phyloP scores from a whole-genome alignment of 768 basidiomycete genomes.

The Amanita subjunquillea region DNA sequence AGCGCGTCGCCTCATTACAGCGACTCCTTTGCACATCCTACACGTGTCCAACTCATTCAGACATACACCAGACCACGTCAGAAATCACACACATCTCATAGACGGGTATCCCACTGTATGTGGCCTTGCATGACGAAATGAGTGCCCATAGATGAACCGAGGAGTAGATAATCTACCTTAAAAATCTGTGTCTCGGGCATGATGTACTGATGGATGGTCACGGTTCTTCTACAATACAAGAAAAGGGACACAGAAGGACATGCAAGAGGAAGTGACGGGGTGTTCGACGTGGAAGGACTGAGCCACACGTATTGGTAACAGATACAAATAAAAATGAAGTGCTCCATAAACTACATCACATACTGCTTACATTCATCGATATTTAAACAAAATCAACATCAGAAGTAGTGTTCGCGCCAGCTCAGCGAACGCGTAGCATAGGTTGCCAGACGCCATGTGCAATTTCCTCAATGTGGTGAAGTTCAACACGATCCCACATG shows the following conservation, averaged over 20 bases:
- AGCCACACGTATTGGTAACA: background rate
- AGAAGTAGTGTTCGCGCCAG: background rate
- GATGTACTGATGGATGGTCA: background rate
- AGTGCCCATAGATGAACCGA: slow-evolving; percentile 14
- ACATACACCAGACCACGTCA: slow-evolving; percentile 25
- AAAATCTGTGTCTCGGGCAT: slow-evolving; percentile 87
- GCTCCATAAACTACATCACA: background rate
- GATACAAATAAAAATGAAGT: background rate
- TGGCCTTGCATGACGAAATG: slow-evolving; percentile 44
- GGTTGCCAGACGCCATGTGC: slow-evolving; percentile 66
- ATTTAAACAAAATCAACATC: background rate
- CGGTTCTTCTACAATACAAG: background rate
- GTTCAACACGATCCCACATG: slow-evolving; percentile 55
- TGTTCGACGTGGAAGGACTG: background rate
- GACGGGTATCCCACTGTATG: slow-evolving; percentile 88
- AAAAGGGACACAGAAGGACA: background rate
- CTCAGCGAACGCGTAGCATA: slow-evolving; percentile 40
- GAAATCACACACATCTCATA: slow-evolving; percentile 70
- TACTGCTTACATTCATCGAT: background rate
- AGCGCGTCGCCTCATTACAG: slow-evolving; percentile 93
- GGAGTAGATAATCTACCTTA: slow-evolving; percentile 43
- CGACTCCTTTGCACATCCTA: slow-evolving; percentile 93
- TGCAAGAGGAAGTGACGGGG: background rate
- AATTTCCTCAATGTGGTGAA: slow-evolving; percentile 65
- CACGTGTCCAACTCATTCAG: slow-evolving; percentile 27